Conservation (phyloP, 2,329 filamentous ascomycete genomes). For the Clonostachys sp. region DNA sequence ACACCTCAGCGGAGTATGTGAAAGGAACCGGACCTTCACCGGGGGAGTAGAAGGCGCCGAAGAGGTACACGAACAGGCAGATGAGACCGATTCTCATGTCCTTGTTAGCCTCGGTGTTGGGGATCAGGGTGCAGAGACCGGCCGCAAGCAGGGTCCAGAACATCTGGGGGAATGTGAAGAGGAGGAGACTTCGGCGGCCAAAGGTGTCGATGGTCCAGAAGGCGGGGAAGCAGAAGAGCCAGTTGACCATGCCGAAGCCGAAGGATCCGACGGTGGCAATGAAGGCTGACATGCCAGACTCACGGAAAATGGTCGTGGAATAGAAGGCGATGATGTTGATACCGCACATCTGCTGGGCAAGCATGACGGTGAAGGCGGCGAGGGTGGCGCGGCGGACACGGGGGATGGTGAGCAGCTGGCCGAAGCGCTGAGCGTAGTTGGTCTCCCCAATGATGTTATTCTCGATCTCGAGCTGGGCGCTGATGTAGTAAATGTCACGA, state of each 20-base stretch:
- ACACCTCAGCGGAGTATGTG: slow-evolving; percentile 59
- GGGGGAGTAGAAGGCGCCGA: slow-evolving; percentile 60
- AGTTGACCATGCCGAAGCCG: slow-evolving; percentile 53
- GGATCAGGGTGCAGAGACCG: slow-evolving; percentile 30
- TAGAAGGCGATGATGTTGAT: slow-evolving; percentile 75
- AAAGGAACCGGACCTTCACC: slow-evolving; percentile 62
- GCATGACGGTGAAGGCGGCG: slow-evolving; percentile 78
- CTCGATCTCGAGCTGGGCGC: slow-evolving; percentile 36
- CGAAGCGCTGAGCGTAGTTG: slow-evolving; percentile 40
- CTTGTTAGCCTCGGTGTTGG: slow-evolving; percentile 3
- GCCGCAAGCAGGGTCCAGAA: slow-evolving; percentile 47
- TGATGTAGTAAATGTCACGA: slow-evolving; percentile 54
- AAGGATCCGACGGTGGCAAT: slow-evolving; percentile 45
- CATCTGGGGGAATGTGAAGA: slow-evolving; percentile 66
- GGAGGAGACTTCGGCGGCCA: slow-evolving; percentile 54
- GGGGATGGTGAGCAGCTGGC: slow-evolving; percentile 63
- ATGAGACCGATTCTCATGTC: slow-evolving; percentile 46
- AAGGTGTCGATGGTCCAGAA: slow-evolving; percentile 65
- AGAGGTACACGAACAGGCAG: slow-evolving; percentile 60
- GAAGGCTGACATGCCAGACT: slow-evolving; percentile 51
- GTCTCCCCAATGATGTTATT: slow-evolving; percentile 27
- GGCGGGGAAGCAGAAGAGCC: slow-evolving; percentile 62
- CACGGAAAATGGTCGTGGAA: slow-evolving; percentile 55
- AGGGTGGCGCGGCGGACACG: slow-evolving; percentile 66
- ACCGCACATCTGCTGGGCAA: slow-evolving; percentile 66